Evolutionary conservation across 2,329 filamentous ascomycete genomes (phyloP), one percentile per base, ranked within the genome.

Genomic region (Venturia carpophila): DNA sequence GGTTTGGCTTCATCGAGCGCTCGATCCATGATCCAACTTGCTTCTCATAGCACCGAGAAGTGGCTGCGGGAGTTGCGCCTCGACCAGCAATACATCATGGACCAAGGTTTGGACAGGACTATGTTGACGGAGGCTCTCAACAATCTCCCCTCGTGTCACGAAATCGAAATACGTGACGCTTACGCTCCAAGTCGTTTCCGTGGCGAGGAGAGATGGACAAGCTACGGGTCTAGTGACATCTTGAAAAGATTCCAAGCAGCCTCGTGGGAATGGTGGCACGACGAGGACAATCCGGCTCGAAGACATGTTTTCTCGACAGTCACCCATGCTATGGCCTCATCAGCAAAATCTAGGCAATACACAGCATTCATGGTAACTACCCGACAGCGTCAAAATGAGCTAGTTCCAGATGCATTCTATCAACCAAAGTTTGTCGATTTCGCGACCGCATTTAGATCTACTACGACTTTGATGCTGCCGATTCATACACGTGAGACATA

Each of bases 351-450:
- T 19, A 58, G n/a, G 19, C 27, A 37, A 21, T 58, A 58, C 30
- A 58, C 52, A 37, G 52, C 52, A 1, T 58, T 58, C 30, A 58
- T 58, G 52, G 30, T 58, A 15, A 58, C 52, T 5, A 58, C 52
- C 27, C 52, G 52, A 15, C 30, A 34, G 15, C 30, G 19, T 37
- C 52, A 37, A 13, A 58, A 58, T 27, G 52, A 58, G 5, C 52
- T 58, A 5, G 52, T 15, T n/a, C 15, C 27, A 19, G 30, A 58
- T 30, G 52, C 52, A 19, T 58, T 58, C 52, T 58, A 58, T 24
- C 52, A 58, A 15, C 52, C 52, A 21, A 58, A 58, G 6, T 37
- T 37, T 21, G 30, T 37, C 30, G 11, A 58, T 21, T 37, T 58
- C 6, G 19, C 27, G 5, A 13, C 27, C 5, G 52, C 52, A n/a